Conservation (phyloP, 2,329 filamentous ascomycete genomes). For the Neospermospora avenae region DNA sequence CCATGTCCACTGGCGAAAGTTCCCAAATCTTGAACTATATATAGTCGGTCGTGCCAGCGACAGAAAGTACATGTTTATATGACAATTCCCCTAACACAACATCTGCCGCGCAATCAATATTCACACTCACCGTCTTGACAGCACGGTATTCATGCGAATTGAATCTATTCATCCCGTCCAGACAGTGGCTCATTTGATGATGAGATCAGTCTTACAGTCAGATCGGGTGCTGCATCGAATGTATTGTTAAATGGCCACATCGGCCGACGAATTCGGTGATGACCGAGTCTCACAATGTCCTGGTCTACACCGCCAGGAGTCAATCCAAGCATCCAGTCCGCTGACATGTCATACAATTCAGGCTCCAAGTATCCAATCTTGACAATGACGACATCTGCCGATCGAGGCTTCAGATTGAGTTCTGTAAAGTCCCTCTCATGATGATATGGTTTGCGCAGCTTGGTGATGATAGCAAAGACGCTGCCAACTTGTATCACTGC, state of each 20-base stretch:
- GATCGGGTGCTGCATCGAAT: slow-evolving; percentile 36
- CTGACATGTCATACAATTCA: slow-evolving; percentile 51
- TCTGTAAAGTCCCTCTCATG: slow-evolving; percentile 50
- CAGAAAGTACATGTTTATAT: no score
- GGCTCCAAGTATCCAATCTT: slow-evolving; percentile 56
- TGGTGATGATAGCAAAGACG: slow-evolving; percentile 50
- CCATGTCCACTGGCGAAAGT: no score
- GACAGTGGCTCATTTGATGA: slow-evolving; percentile 5
- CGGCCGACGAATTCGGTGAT: slow-evolving; percentile 46
- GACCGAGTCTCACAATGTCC: slow-evolving; percentile 46
- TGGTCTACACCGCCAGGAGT: slow-evolving; percentile 54
- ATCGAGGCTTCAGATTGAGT: slow-evolving; percentile 44
- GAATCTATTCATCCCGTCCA: not conserved
- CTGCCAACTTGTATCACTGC: slow-evolving; percentile 49
- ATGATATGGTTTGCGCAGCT: slow-evolving; percentile 52
- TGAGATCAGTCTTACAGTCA: slow-evolving; percentile 31
- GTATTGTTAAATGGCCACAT: slow-evolving; percentile 46
- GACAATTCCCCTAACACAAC: no score
- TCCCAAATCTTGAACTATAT: no score
- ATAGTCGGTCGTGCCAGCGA: no score
- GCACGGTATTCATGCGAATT: no score
- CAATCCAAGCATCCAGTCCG: slow-evolving; percentile 51
- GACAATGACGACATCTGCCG: slow-evolving; percentile 49
- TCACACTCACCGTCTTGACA: no score
- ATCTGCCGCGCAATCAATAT: no score